phyloP scores from a whole-genome alignment of 345 rosid genomes.

The Acer negundo region DNA sequence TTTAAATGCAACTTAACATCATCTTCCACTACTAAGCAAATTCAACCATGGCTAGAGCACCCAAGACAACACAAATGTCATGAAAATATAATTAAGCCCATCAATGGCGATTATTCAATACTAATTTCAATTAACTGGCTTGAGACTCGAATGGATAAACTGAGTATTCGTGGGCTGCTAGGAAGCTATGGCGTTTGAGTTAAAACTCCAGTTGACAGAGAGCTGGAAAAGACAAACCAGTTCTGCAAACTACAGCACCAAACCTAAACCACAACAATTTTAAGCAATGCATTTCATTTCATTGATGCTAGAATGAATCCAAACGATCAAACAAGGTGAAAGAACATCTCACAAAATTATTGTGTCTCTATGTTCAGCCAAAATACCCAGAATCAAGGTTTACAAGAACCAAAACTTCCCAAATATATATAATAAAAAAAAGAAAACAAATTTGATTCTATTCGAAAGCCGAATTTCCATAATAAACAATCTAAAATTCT shows the following conservation, averaged over 20 bases:
- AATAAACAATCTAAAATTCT: constrained; percentile 36
- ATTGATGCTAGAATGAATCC: not conserved
- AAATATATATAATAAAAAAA: not conserved
- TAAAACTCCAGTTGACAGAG: not conserved
- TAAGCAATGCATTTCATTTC: not conserved
- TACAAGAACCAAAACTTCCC: constrained; percentile 1
- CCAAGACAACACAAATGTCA: not conserved
- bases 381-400: not conserved
- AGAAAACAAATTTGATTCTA: not conserved
- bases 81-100: not conserved
- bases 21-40: not conserved
- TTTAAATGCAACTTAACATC: not conserved
- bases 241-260: not conserved
- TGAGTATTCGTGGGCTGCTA: not conserved
- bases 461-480: not conserved
- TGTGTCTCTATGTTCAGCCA: not conserved
- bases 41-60: not conserved
- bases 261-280: not conserved
- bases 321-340: not conserved
- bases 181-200: not conserved
- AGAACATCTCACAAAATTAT: constrained; percentile 7
- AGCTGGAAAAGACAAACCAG: not conserved
- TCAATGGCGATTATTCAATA: not conserved
- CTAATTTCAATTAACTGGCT: not conserved
- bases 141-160: not conserved